phyloP scores from a whole-genome alignment of 1,284 basidiomycete species.

The Papiliotrema nemorosa region DNA sequence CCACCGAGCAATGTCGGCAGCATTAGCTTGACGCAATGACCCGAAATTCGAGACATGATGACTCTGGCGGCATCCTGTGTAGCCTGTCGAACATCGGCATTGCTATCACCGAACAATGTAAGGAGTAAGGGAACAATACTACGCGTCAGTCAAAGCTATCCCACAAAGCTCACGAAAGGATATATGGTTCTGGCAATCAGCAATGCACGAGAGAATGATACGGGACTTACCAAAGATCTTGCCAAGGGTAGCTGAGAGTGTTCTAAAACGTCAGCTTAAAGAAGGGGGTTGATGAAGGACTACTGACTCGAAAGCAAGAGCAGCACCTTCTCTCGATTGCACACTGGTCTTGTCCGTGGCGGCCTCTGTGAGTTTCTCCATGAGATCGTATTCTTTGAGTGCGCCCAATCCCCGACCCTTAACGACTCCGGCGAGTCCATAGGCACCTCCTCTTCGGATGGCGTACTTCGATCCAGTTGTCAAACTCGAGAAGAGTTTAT shows the following conservation, averaged over 20 bases:
- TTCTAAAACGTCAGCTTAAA: constrained; percentile 41
- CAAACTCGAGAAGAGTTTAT: constrained; percentile 71
- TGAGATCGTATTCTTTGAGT: constrained; percentile 79
- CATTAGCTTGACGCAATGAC: constrained; percentile 89
- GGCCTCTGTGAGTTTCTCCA: constrained; percentile 68
- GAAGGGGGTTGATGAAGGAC: no score
- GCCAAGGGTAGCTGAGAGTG: constrained; percentile 77
- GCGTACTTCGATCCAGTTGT: constrained; percentile 82
- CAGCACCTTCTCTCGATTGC: constrained; percentile 85
- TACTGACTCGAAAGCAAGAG: constrained; percentile 81
- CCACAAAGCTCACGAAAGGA: constrained; percentile 55
- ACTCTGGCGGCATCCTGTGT: constrained; percentile 88
- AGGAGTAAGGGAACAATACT: constrained; percentile 81
- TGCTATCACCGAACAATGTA: constrained; percentile 83
- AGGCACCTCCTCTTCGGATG: constrained; percentile 86
- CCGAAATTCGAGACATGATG: constrained; percentile 94
- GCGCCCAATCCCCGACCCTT: constrained; percentile 82
- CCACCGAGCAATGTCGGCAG: constrained; percentile 86
- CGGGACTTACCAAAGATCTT: constrained; percentile 33
- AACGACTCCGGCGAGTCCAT: constrained; percentile 89
- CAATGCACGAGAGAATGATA: constrained; percentile 1
- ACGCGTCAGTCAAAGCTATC: not conserved
- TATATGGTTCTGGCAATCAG: constrained; percentile 67
- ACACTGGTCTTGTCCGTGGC: constrained; percentile 86
- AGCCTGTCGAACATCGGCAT: constrained; percentile 87